Conservation (phyloP, 768 basidiomycete genomes). For the Suillus decipiens region DNA sequence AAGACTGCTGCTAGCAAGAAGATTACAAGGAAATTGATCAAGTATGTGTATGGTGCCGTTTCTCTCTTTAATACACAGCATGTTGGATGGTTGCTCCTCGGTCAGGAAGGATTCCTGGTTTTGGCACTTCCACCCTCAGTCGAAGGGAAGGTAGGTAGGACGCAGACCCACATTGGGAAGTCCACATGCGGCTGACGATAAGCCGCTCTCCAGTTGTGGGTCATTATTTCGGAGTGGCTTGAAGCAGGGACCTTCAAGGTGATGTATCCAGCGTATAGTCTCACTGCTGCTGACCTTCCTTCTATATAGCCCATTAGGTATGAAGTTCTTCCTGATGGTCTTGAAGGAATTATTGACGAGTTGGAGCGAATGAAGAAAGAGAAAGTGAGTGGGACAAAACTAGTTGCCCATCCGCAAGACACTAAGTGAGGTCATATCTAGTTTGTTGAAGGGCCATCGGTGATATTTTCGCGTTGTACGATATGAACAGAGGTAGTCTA, state of each 20-base stretch:
- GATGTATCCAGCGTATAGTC: constrained; percentile 6
- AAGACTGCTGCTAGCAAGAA: constrained; percentile 22
- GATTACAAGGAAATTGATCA: constrained; percentile 24
- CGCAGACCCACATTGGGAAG: constrained; percentile 23
- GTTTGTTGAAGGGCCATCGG: background rate
- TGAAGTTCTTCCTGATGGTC: constrained; percentile 43
- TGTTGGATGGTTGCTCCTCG: constrained; percentile 33
- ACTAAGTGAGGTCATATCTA: constrained; percentile 20
- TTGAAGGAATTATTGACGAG: constrained; percentile 38
- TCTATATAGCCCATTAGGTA: constrained; percentile 37
- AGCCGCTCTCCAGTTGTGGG: constrained; percentile 23
- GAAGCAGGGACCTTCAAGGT: constrained; percentile 30
- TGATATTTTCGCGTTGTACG: too few species aligned
- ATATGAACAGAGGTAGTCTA: too few species aligned
- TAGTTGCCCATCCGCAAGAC: constrained; percentile 46
- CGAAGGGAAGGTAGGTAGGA: constrained; percentile 22
- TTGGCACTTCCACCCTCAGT: constrained; percentile 26
- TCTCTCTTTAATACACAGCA: constrained; percentile 37
- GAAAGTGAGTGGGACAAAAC: constrained; percentile 45
- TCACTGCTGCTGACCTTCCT: background rate
- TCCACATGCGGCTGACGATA: constrained; percentile 24
- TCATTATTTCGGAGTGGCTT: constrained; percentile 25
- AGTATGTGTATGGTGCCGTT: constrained; percentile 34
- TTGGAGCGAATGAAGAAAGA: constrained; percentile 37
- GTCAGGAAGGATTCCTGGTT: constrained; percentile 34